phyloP scores from a whole-genome alignment of 805 yeast species.

The Wickerhamiella lipophila region DNA sequence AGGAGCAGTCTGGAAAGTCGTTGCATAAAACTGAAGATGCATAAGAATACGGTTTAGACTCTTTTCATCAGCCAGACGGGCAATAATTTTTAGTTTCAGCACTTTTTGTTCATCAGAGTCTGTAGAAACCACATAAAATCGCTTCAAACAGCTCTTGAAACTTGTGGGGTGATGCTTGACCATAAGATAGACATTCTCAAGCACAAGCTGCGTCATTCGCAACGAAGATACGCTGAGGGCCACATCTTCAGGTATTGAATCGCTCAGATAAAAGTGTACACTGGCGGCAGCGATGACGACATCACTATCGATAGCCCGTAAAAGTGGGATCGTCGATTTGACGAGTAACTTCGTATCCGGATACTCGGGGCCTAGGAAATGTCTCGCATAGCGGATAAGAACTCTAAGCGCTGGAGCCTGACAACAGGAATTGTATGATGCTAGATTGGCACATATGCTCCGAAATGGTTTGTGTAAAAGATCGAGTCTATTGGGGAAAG shows the following conservation, averaged over 20 bases:
- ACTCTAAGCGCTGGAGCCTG: slow-evolving; percentile 48
- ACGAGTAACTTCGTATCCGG: slow-evolving; percentile 48
- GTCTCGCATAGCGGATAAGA: slow-evolving; percentile 52
- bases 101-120: slow-evolving; percentile 37
- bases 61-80: slow-evolving; percentile 3
- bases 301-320: slow-evolving; percentile 41
- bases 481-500: slow-evolving; percentile 47
- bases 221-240: slow-evolving; percentile 39
- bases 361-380: slow-evolving; percentile 44
- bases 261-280: slow-evolving; percentile 45
- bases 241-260: slow-evolving; percentile 40
- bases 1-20: not conserved
- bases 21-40: slow-evolving; percentile 11
- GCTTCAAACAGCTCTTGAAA: slow-evolving; percentile 23
- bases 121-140: slow-evolving; percentile 42
- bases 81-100: slow-evolving; percentile 39
- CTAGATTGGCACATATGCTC: slow-evolving; percentile 38
- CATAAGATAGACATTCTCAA: slow-evolving; percentile 36
- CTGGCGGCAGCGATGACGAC: slow-evolving; percentile 51
- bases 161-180: slow-evolving; percentile 29
- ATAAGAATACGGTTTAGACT: not conserved
- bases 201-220: slow-evolving; percentile 31
- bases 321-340: slow-evolving; percentile 34
- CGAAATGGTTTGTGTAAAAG: slow-evolving; percentile 61
- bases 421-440: slow-evolving; percentile 59